These are phyloP conservation scores for Hypoxylon rickii DNA, from an alignment of 495 filamentous ascomycete species.

Conservation along the genomic window DNA sequence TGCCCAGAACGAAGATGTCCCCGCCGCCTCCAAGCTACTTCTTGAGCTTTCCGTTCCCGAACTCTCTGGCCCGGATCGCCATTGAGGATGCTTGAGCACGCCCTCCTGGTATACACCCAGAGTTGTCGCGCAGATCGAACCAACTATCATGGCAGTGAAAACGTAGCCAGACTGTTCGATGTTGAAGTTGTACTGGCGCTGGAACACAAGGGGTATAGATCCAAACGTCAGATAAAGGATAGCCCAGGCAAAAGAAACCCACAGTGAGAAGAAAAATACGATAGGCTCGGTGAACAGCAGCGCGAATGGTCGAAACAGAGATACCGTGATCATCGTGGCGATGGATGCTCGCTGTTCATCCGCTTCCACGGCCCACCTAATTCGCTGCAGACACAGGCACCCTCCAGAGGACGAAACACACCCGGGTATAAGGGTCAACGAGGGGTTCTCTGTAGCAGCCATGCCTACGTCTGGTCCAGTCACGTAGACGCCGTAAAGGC, in stretches of 20 bases:
- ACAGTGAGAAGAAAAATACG: constrained; percentile 92
- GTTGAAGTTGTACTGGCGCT: constrained; percentile 68
- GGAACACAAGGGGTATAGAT: constrained; percentile 78
- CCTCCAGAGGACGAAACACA: constrained; percentile 7
- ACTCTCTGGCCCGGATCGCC: constrained; percentile 43
- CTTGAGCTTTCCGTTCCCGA: constrained; percentile 39
- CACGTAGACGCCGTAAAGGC: constrained; percentile 65
- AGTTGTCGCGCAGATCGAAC: constrained; percentile 67
- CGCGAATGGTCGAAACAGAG: constrained; percentile 79
- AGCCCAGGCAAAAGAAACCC: constrained; percentile 90
- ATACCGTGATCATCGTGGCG: constrained; percentile 72
- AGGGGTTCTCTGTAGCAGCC: not conserved
- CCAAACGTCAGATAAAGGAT: constrained; percentile 84
- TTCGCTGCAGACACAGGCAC: constrained; percentile 52
- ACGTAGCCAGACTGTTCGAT: constrained; percentile 70
- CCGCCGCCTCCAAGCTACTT: constrained; percentile 3
- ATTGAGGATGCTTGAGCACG: constrained; percentile 48
- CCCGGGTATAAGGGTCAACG: constrained; percentile 32
- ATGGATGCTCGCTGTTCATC: constrained; percentile 80
- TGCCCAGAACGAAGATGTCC: constrained; percentile 37
- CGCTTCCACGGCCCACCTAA: constrained; percentile 83
- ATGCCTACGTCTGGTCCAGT: constrained; percentile 2
- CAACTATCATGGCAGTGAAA: constrained; percentile 74
- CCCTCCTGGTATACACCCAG: constrained; percentile 76
- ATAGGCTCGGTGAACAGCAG: constrained; percentile 89